Base-by-base conservation (phyloP, 2,329 filamentous ascomycete species). In the Capronia americana region DNA sequence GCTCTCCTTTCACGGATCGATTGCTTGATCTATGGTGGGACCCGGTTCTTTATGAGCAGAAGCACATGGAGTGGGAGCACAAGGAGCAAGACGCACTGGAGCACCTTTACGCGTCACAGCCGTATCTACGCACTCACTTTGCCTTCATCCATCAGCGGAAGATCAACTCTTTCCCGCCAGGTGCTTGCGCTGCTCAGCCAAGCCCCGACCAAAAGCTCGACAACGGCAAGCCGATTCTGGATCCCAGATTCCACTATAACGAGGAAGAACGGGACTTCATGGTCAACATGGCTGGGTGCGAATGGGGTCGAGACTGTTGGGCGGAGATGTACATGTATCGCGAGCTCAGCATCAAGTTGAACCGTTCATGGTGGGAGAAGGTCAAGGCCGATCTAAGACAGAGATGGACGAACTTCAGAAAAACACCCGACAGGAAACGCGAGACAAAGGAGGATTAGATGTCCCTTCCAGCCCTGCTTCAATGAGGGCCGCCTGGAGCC, bases 51-150 rank as follows among this genome's bases (percentile, higher is more conserved):
- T 99, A 99, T 78, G 95, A 99, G 80, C 95, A 99, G 80, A 96
- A 93, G 77, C 95, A 99, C 78, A 97, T 97, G 93, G 87, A 95
- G 69, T 99, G 95, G 95, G 93, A 95, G 75, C 95, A 99, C 83
- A 98, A 98, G 78, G 95, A 99, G 78, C 95, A 99, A 80, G 93
- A 98, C 76, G 92, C 93, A 1, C 82, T 99, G 50, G 93, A 97
- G 80, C 91, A 96, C 80, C 84, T 99, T 69, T 99, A 99, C 81
- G 86, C 85, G 64, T 90, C 90, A 63, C 94, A 98, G 77, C 92
- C 95, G 0, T 99, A 95, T 93, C 88, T 98, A 61, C 88, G 95
- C 66, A 88, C 92, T 63, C 91, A 95, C 73, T 89, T 93, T 2
- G 94, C 88, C 4, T 99, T 99, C 79, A 85, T 97, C 55, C 90